phyloP scores from a whole-genome alignment of 2,329 filamentous ascomycete species.

The Colletotrichum tofieldiae region DNA sequence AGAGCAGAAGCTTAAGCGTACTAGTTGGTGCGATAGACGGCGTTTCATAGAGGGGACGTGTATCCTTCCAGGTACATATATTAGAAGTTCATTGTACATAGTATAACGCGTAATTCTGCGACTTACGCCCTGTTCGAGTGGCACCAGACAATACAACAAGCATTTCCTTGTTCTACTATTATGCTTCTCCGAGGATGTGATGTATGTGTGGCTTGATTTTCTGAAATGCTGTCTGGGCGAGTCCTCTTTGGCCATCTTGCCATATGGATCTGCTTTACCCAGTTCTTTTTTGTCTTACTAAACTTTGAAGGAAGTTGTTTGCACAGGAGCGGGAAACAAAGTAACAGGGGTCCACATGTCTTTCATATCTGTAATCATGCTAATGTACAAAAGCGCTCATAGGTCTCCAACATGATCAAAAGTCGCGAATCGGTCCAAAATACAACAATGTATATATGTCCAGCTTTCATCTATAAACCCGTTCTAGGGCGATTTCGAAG shows the following conservation, averaged over 20 bases:
- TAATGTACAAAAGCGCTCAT: not conserved
- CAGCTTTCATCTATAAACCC: not conserved
- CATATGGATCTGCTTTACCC: not conserved
- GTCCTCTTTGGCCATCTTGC: not conserved
- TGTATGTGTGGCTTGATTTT: not conserved
- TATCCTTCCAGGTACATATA: constrained; percentile 36
- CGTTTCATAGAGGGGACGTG: constrained; percentile 13
- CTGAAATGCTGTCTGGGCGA: not conserved
- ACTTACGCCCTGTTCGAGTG: constrained; percentile 35
- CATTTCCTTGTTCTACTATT: constrained; percentile 20
- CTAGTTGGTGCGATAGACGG: not conserved
- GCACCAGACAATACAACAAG: constrained; percentile 28
- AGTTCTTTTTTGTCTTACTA: not conserved
- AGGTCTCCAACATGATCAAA: not conserved
- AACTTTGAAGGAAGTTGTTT: too few relatives aligned
- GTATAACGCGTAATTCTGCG: constrained; percentile 36
- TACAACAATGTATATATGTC: not conserved
- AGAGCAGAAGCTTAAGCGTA: not conserved
- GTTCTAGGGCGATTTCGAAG: not conserved
- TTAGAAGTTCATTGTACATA: constrained; percentile 41
- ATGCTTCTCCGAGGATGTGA: not conserved
- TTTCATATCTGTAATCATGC: not conserved
- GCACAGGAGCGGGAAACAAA: not conserved
- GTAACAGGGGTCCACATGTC: not conserved
- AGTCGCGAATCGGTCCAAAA: not conserved